Conservation (phyloP, 148 eudicot species). For the Nepenthes gracilis region DNA sequence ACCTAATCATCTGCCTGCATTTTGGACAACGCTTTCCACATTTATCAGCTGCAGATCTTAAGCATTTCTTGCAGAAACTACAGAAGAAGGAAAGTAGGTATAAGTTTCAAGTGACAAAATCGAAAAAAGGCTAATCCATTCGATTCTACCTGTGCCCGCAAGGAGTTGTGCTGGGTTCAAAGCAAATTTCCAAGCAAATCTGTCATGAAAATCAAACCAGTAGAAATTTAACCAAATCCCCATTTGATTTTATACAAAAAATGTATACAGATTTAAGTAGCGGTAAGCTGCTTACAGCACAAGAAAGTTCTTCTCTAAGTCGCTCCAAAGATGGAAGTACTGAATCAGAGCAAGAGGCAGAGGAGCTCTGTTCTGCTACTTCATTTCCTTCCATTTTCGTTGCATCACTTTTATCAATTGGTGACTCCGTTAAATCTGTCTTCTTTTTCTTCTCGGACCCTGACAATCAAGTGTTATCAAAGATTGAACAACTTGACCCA, state of each 20-base stretch:
- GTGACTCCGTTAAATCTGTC: slow-evolving; percentile 4
- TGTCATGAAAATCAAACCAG: slow-evolving; percentile 14
- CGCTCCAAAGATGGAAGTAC: slow-evolving; percentile 57
- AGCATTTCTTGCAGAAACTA: slow-evolving; percentile 89
- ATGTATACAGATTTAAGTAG: not conserved
- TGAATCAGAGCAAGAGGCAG: slow-evolving; percentile 20
- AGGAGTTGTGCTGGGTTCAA: slow-evolving; percentile 89
- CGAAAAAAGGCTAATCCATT: not conserved
- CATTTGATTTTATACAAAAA: too few species aligned
- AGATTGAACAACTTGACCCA: not conserved
- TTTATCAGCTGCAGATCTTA: slow-evolving; percentile 78
- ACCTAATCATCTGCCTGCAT: slow-evolving; percentile 92
- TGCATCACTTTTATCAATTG: slow-evolving; percentile 14
- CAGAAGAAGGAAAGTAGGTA: not conserved
- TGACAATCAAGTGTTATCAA: slow-evolving; percentile 5
- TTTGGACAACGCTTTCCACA: slow-evolving; percentile 88
- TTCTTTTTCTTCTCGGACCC: slow-evolving; percentile 21
- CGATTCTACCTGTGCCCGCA: slow-evolving; percentile 87
- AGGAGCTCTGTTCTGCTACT: slow-evolving; percentile 7
- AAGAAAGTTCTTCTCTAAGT: slow-evolving; percentile 88
- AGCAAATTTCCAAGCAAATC: slow-evolving; percentile 97
- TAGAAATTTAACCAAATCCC: not conserved
- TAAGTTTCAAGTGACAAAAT: not conserved
- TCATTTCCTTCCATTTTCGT: slow-evolving; percentile 26
- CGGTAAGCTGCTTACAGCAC: slow-evolving; percentile 50